Conservation (phyloP, 108 stramenopile genomes). For the Skeletonema tropicum region DNA sequence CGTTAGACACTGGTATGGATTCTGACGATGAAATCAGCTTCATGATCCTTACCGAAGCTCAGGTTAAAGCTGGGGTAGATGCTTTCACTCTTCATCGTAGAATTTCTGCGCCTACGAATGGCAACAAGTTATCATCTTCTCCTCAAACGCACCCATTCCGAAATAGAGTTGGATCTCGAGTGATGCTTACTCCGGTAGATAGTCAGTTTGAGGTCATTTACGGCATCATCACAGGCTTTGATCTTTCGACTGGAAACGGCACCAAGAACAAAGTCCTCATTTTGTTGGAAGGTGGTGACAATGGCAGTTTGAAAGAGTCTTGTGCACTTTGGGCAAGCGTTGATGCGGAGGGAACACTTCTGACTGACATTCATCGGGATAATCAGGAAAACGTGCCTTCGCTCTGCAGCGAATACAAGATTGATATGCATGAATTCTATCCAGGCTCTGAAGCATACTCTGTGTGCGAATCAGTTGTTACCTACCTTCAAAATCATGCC, state of each 20-base stretch:
- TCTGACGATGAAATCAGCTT: constrained; percentile 27
- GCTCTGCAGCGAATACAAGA: constrained; percentile 39
- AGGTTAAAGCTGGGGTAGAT: constrained; percentile 79
- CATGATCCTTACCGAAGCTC: constrained; percentile 80
- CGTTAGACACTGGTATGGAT: constrained; percentile 15
- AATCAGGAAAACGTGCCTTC: constrained; percentile 7
- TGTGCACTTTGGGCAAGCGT: constrained; percentile 77
- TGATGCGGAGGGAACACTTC: constrained; percentile 25
- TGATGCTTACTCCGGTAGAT: constrained; percentile 26
- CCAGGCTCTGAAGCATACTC: constrained; percentile 64
- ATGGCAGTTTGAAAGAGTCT: constrained; percentile 36
- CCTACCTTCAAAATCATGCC: constrained; percentile 55
- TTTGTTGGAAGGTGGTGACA: constrained; percentile 16
- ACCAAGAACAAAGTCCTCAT: constrained; percentile 27
- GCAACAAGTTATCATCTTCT: constrained; percentile 3
- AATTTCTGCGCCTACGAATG: background rate
- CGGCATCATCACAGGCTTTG: constrained; percentile 48
- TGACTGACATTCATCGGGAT: constrained; percentile 42
- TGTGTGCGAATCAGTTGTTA: constrained; percentile 62
- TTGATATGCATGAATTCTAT: constrained; percentile 76
- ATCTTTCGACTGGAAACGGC: constrained; percentile 10
- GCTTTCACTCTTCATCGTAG: constrained; percentile 60
- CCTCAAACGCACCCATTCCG: constrained; percentile 46
- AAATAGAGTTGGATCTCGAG: constrained; percentile 35
- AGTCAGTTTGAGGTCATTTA: constrained; percentile 17